These are phyloP conservation scores for Tremella fuciformis DNA, from an alignment of 768 basidiomycete genomes.

Conservation along the genomic window DNA sequence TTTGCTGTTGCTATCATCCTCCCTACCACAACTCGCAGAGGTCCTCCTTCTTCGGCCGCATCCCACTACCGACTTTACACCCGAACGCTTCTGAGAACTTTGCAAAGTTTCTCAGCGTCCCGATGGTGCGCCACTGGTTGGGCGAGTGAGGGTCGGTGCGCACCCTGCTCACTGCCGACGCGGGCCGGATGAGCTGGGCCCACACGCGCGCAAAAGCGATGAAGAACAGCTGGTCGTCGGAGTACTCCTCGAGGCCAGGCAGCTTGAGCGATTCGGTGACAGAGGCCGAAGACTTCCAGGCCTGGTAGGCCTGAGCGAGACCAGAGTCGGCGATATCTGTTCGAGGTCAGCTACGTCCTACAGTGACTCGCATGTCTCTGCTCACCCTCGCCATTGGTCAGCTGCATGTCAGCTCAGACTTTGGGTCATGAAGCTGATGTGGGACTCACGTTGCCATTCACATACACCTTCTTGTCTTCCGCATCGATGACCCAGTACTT, in stretches of 20 bases:
- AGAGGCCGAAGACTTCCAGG: constrained; percentile 67
- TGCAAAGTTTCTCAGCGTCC: constrained; percentile 79
- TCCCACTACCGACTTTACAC: constrained; percentile 70
- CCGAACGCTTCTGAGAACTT: constrained; percentile 86
- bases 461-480: constrained; percentile 74
- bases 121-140: constrained; percentile 71
- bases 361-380: not conserved
- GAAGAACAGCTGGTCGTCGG: constrained; percentile 83
- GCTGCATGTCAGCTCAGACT: constrained; percentile 16
- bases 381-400: constrained; percentile 49
- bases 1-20: too few species aligned
- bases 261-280: constrained; percentile 62
- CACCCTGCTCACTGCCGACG: constrained; percentile 68
- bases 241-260: constrained; percentile 63
- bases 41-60: constrained; percentile 77
- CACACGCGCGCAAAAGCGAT: constrained; percentile 84
- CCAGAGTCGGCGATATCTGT: constrained; percentile 51
- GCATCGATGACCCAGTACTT: constrained; percentile 80
- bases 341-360: not conserved
- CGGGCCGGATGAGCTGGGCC: constrained; percentile 76
- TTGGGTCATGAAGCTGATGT: constrained; percentile 56
- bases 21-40: constrained; percentile 75
- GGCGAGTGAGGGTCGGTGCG: constrained; percentile 89
- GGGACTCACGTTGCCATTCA: constrained; percentile 69
- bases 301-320: constrained; percentile 64